Evolutionary conservation across 208 protist genomes (phyloP).

Genomic region (Crithidia mellificae): DNA sequence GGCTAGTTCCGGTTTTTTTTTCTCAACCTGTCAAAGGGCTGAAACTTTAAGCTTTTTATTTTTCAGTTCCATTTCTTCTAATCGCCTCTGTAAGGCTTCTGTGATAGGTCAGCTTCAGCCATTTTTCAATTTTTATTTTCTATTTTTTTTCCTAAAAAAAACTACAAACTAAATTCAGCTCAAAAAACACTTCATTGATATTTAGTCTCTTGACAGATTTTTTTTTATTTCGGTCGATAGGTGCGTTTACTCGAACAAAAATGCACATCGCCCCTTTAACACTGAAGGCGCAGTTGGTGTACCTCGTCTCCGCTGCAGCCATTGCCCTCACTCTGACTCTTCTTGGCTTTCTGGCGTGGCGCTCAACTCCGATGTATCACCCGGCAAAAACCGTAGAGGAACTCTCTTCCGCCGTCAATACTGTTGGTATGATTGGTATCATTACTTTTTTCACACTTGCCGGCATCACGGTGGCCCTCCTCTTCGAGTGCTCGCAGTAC

Average conservation of each 20-base stretch:
- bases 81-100: too few species aligned
- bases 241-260: background rate
- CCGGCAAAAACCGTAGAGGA: background rate
- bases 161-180: too few species aligned
- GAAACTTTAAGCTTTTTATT: too few species aligned
- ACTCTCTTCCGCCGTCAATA: background rate
- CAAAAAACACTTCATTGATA: too few species aligned
- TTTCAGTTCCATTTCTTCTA: too few species aligned
- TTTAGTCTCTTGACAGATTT: constrained; percentile 1
- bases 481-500: constrained; percentile 20
- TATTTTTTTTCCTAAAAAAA: too few species aligned
- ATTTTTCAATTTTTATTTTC: too few species aligned
- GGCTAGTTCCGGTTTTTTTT: too few species aligned
- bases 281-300: constrained; percentile 23
- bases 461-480: constrained; percentile 16
- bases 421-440: constrained; percentile 8
- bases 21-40: too few species aligned
- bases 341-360: constrained; percentile 9
- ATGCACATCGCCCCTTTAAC: constrained; percentile 25
- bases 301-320: constrained; percentile 8
- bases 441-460: constrained; percentile 19
- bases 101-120: too few species aligned
- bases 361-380: constrained; percentile 4
- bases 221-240: background rate
- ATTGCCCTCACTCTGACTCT: background rate